These are phyloP conservation scores for Pyricularia pennisetigena DNA, from an alignment of 2,329 filamentous ascomycete species.

Conservation along the genomic window DNA sequence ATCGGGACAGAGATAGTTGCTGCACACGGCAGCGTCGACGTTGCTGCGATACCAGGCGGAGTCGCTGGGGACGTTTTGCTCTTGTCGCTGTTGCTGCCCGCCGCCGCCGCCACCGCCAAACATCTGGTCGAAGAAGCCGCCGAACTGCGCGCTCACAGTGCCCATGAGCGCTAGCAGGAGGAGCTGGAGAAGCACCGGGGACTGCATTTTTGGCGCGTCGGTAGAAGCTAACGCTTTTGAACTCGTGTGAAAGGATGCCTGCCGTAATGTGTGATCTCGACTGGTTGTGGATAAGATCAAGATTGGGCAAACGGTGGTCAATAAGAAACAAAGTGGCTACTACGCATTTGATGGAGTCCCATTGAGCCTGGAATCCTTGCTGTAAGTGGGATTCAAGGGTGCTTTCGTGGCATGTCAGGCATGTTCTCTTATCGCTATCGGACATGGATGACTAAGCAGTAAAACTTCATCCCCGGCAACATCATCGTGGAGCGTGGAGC, in stretches of 20 bases:
- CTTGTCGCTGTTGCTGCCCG: conserved; percentile 46
- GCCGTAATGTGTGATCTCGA: background rate
- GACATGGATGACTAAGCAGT: conserved; percentile 5
- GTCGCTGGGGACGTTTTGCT: conserved; percentile 78
- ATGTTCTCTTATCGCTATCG: conserved; percentile 8
- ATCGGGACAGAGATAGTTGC: conserved; percentile 88
- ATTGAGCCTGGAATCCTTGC: background rate
- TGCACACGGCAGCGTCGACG: conserved; percentile 60
- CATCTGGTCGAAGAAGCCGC: conserved; percentile 92
- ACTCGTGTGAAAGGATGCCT: background rate
- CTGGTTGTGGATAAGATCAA: background rate
- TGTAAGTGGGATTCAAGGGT: background rate
- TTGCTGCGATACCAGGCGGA: conserved; percentile 56
- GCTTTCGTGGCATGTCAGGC: background rate
- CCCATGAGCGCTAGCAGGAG: conserved; percentile 50
- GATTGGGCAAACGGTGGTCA: background rate
- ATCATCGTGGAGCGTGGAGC: background rate
- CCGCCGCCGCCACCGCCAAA: conserved; percentile 52
- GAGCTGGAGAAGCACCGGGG: conserved; percentile 19
- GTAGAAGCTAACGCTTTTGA: background rate
- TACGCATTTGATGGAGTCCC: background rate
- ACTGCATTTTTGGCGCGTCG: conserved; percentile 17
- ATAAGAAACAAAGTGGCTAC: background rate
- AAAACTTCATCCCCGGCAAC: background rate
- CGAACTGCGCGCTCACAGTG: conserved; percentile 69